Evolutionary conservation across 1,284 basidiomycete species (phyloP).

Genomic region (Ustilago shanxiensis): DNA sequence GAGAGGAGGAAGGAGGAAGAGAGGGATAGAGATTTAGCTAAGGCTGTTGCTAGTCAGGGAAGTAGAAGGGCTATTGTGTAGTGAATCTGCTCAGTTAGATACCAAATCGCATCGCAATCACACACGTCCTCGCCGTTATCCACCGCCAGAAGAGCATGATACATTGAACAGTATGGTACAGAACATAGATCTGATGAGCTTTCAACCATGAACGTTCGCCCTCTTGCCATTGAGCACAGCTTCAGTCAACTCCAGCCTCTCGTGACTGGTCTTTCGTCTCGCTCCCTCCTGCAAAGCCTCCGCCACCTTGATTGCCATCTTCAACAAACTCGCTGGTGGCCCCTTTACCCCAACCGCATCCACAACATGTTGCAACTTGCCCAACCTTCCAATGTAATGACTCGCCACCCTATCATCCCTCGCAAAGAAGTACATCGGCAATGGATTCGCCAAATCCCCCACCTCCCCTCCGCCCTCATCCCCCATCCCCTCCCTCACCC

Average conservation of each 20-base stretch:
- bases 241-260: constrained; percentile 36
- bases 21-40: constrained; percentile 29
- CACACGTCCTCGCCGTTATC: too few relatives aligned
- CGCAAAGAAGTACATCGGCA: constrained; percentile 62
- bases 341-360: constrained; percentile 12
- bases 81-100: neutral
- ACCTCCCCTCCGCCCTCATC: constrained; percentile 32
- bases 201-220: neutral
- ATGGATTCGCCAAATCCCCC: constrained; percentile 38
- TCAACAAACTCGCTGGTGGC: constrained; percentile 21
- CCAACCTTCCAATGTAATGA: constrained; percentile 32
- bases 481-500: constrained; percentile 2
- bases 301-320: constrained; percentile 23
- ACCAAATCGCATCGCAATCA: neutral
- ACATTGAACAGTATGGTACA: neutral
- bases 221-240: constrained; percentile 10
- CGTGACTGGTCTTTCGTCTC: constrained; percentile 37
- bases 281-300: constrained; percentile 38
- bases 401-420: constrained; percentile 58
- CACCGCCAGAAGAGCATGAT: neutral
- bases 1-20: constrained; percentile 24
- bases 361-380: constrained; percentile 15
- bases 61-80: constrained; percentile 12
- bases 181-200: neutral
- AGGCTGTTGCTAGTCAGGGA: constrained; percentile 21